phyloP scores from a whole-genome alignment of 305 asterid species.

The Ruellia speciosa region DNA sequence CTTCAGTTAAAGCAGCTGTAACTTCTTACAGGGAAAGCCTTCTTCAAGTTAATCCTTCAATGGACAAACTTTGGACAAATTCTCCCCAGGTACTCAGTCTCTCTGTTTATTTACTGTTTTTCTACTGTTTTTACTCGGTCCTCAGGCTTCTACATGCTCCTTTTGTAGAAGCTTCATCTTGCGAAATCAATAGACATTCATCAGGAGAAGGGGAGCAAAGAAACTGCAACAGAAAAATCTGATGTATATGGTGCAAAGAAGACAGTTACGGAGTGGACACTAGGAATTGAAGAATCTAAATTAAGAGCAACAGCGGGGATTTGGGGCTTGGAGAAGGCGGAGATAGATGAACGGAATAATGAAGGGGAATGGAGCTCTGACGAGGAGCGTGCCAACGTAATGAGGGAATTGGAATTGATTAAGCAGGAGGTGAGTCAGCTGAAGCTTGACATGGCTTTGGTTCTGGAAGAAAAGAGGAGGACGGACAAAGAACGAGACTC shows the following conservation, averaged over 20 bases:
- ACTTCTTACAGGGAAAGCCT: slow-evolving; percentile 30
- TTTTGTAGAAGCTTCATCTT: slow-evolving; percentile 14
- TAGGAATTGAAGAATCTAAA: slow-evolving; percentile 49
- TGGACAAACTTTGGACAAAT: slow-evolving; percentile 24
- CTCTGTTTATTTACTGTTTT: no score
- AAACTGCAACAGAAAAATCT: slow-evolving; percentile 10
- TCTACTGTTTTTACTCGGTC: neutral
- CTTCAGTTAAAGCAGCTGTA: slow-evolving; percentile 43
- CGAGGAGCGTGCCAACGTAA: slow-evolving; percentile 30
- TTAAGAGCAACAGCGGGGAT: slow-evolving; percentile 25
- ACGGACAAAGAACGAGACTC: slow-evolving; percentile 44
- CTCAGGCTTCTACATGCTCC: neutral
- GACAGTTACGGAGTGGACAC: slow-evolving; percentile 31
- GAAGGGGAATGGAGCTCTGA: slow-evolving; percentile 23
- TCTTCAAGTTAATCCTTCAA: slow-evolving; percentile 30
- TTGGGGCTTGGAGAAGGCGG: slow-evolving; percentile 39
- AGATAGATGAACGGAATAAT: slow-evolving; percentile 27
- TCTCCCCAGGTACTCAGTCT: slow-evolving; percentile 44
- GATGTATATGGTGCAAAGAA: slow-evolving; percentile 43
- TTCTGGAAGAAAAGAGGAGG: slow-evolving; percentile 47
- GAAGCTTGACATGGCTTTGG: slow-evolving; percentile 63
- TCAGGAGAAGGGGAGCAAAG: slow-evolving; percentile 22
- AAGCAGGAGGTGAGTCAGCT: slow-evolving; percentile 61
- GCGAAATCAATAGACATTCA: slow-evolving; percentile 45
- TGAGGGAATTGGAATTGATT: slow-evolving; percentile 44